Percentiles rank a stretch among this genome's conserved stretches.
Conservation (phyloP, 2,329 filamentous ascomycete genomes). For the Aspergillus persii region DNA sequence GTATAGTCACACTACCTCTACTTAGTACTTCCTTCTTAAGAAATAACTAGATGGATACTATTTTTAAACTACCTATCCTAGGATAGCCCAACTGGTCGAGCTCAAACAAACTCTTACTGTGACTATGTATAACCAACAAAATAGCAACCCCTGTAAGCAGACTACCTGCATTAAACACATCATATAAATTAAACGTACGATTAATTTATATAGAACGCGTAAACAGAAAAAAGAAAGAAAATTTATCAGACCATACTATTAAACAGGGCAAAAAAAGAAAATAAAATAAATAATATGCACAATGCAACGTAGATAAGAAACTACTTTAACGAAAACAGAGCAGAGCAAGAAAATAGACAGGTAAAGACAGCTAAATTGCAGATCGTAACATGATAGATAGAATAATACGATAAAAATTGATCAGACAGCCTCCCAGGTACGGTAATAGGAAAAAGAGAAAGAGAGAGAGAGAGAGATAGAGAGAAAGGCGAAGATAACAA, state of each 20-base stretch:
- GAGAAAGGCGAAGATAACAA: constrained; percentile 3
- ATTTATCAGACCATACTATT: constrained; percentile 1
- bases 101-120: no score
- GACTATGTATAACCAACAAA: no score
- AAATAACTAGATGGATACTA: no score
- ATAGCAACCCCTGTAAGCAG: no score
- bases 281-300: constrained; percentile 3
- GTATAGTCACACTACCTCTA: no score
- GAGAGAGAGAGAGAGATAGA: not conserved
- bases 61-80: no score
- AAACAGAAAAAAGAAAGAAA: not conserved
- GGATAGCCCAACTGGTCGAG: no score
- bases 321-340: constrained; percentile 3
- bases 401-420: constrained; percentile 23
- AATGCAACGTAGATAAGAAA: constrained; percentile 6
- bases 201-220: no score
- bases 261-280: constrained; percentile 1
- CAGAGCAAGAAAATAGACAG: not conserved
- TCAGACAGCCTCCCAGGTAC: constrained; percentile 42
- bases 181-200: no score
- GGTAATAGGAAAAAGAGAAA: constrained; percentile 18
- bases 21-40: no score
- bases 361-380: constrained; percentile 7
- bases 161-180: no score
- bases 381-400: constrained; percentile 5